A percentile compares a stretch with the other conserved stretches of the same genome.
Evolutionary conservation across 176 grass and related monocot genomes (phyloP).

Genomic region (barley (Hordeum vulgare)): DNA sequence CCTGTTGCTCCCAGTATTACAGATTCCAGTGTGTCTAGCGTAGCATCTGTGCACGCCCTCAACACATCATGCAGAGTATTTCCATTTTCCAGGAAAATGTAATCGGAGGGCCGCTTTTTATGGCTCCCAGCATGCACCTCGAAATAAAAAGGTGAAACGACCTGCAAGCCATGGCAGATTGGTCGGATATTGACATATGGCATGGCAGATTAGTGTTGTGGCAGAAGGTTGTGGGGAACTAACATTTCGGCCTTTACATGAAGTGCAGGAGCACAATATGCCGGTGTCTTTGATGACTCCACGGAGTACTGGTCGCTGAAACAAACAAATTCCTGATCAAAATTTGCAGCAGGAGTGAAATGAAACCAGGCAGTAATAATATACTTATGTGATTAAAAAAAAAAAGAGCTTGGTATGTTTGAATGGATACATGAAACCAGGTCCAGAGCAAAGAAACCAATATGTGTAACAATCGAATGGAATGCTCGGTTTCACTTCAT

Average conservation of each 20-base stretch:
- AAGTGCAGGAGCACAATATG: slow-evolving; percentile 64
- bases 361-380: background rate
- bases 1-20: slow-evolving; percentile 47
- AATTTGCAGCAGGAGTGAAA: slow-evolving; percentile 25
- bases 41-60: slow-evolving; percentile 30
- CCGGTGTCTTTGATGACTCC: slow-evolving; percentile 45
- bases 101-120: slow-evolving; percentile 69
- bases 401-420: background rate
- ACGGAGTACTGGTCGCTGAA: slow-evolving; percentile 48
- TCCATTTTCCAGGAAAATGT: slow-evolving; percentile 65
- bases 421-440: background rate
- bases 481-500: background rate
- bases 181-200: background rate
- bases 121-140: slow-evolving; percentile 77
- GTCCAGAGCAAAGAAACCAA: background rate
- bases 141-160: slow-evolving; percentile 57
- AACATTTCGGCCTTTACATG: slow-evolving; percentile 54
- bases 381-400: background rate
- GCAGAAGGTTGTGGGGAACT: background rate
- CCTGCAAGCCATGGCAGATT: slow-evolving; percentile 28
- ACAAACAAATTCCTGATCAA: slow-evolving; percentile 29
- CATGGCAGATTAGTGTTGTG: background rate
- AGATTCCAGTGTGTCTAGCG: slow-evolving; percentile 46
- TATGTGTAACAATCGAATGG: background rate
- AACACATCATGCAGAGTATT: slow-evolving; percentile 58